A percentile compares a stretch with the other conserved stretches of the same genome.
phyloP scores from a whole-genome alignment of 495 filamentous ascomycete genomes.

The Penicillium crystallinum region DNA sequence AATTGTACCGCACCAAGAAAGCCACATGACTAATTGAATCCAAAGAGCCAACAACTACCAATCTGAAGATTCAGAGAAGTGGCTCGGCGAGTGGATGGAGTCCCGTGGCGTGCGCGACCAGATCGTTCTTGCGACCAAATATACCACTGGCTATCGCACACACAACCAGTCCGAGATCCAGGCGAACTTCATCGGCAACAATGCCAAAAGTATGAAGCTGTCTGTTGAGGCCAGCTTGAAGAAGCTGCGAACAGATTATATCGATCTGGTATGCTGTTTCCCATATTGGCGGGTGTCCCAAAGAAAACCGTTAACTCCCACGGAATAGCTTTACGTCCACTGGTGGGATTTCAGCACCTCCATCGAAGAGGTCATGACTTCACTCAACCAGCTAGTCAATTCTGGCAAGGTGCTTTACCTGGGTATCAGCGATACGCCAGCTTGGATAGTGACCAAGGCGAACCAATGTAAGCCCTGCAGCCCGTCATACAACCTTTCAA shows the following conservation, averaged over 20 bases:
- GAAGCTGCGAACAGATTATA: constrained; percentile 60
- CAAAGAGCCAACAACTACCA: constrained; percentile 60
- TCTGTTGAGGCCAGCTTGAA: constrained; percentile 50
- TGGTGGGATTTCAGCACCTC: constrained; percentile 62
- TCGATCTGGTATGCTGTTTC: constrained; percentile 52
- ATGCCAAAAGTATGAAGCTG: constrained; percentile 51
- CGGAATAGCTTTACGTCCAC: constrained; percentile 44
- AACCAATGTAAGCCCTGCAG: constrained; percentile 50
- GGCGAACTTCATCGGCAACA: constrained; percentile 54
- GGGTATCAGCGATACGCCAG: constrained; percentile 62
- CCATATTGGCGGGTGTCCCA: too few species aligned
- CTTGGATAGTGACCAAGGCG: constrained; percentile 64
- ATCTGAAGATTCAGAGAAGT: constrained; percentile 59
- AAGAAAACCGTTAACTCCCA: neutral
- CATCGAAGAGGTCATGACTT: constrained; percentile 67
- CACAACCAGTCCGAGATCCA: constrained; percentile 37
- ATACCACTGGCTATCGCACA: constrained; percentile 40
- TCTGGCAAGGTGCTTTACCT: constrained; percentile 67
- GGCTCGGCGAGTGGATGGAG: constrained; percentile 75
- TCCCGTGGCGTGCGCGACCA: constrained; percentile 48
- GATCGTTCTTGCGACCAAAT: constrained; percentile 72
- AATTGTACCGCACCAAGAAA: neutral
- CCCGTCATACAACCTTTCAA: too few species aligned
- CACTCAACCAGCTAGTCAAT: constrained; percentile 53
- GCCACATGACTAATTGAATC: neutral